A percentile compares a stretch with the other conserved stretches of the same genome.
Evolutionary conservation across 192 early-diverging fungal species (phyloP).

Genomic region (Glomus cerebriforme): DNA sequence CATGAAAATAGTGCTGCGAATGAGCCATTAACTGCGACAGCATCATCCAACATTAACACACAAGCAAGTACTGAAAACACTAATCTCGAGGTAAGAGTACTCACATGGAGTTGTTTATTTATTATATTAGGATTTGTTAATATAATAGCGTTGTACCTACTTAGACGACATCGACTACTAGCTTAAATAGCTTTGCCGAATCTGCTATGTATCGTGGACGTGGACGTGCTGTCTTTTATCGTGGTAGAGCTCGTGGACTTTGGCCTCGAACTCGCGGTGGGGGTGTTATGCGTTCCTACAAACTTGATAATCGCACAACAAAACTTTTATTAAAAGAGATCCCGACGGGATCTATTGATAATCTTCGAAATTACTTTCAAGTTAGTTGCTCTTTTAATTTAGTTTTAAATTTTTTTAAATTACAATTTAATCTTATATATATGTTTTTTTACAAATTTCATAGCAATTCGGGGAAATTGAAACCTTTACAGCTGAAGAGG

Average conservation of each 20-base stretch:
- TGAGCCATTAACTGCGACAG: constrained; percentile 22
- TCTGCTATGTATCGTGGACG: constrained; percentile 38
- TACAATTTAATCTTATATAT: background rate
- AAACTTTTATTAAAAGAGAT: constrained; percentile 66
- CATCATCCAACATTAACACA: constrained; percentile 30
- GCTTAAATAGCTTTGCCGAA: background rate
- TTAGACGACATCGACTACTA: background rate
- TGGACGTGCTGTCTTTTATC: constrained; percentile 48
- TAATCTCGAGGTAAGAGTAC: constrained; percentile 55
- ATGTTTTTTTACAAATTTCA: background rate
- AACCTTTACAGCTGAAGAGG: constrained; percentile 43
- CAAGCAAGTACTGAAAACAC: constrained; percentile 46
- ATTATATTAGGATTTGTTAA: background rate
- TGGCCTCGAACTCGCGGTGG: constrained; percentile 43
- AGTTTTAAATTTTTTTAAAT: background rate
- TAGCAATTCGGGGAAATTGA: constrained; percentile 56
- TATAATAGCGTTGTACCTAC: background rate
- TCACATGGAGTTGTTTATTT: background rate
- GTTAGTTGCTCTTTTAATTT: constrained; percentile 39
- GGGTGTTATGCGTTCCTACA: constrained; percentile 49
- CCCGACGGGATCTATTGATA: constrained; percentile 41
- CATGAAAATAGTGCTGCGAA: constrained; percentile 9
- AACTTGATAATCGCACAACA: constrained; percentile 72
- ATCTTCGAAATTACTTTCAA: constrained; percentile 66
- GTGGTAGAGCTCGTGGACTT: constrained; percentile 51